Percentiles rank a stretch among this genome's conserved stretches.
Evolutionary conservation across 208 protist species (phyloP).

Genomic region (Wallacemonas collosoma): DNA sequence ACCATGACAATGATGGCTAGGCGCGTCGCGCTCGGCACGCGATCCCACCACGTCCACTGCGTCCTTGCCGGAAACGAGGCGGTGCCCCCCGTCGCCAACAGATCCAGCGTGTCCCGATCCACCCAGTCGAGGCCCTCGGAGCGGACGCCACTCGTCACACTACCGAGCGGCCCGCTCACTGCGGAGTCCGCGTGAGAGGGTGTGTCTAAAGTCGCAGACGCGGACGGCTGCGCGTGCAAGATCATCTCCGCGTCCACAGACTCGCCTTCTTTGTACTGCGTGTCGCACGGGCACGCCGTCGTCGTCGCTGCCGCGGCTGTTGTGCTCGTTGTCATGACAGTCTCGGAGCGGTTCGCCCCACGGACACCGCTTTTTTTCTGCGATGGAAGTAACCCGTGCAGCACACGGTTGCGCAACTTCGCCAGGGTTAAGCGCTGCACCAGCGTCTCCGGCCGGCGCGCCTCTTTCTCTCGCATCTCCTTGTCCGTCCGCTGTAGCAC

Average conservation of each 20-base stretch:
- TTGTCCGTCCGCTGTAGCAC: constrained; percentile 15
- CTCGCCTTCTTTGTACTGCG: background rate
- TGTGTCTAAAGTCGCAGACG: background rate
- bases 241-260: background rate
- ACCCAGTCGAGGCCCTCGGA: background rate
- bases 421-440: constrained; percentile 8
- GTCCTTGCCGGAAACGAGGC: background rate
- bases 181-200: too few species aligned
- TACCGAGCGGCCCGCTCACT: background rate
- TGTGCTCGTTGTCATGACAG: background rate
- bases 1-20: constrained; percentile 40
- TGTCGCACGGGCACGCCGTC: background rate
- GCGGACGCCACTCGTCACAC: background rate
- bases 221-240: constrained; percentile 1
- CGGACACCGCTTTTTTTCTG: background rate
- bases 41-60: constrained; percentile 10
- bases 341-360: background rate
- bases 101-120: background rate
- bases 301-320: background rate
- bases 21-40: constrained; percentile 24
- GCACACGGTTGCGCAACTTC: constrained; percentile 4
- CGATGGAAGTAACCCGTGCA: background rate
- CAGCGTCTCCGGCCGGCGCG: background rate
- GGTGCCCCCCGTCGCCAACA: background rate
- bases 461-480: constrained; percentile 13